These are phyloP conservation scores for Cyberlindnera petersonii DNA, from an alignment of 805 yeast species.

Conservation along the genomic window DNA sequence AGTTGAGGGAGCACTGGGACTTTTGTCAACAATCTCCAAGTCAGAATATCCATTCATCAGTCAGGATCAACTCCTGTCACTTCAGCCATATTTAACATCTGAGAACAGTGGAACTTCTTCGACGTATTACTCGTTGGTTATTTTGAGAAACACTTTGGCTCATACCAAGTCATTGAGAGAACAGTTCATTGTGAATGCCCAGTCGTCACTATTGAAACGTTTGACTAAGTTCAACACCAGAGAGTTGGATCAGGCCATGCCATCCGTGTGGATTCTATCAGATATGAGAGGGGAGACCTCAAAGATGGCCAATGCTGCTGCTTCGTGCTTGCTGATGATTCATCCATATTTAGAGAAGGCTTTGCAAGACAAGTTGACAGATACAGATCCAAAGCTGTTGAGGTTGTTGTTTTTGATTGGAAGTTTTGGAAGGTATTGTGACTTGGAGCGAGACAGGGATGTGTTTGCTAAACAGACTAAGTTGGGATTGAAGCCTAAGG, in stretches of 20 bases:
- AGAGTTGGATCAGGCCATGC: conserved; percentile 73
- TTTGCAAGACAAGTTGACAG: conserved; percentile 24
- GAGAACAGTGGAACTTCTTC: conserved; percentile 39
- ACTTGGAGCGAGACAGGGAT: conserved; percentile 45
- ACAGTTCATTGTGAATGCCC: conserved; percentile 46
- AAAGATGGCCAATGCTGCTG: conserved; percentile 57
- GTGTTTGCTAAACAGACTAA: conserved; percentile 35
- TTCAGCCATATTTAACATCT: conserved; percentile 62
- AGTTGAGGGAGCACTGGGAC: conserved; percentile 38
- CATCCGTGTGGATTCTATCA: conserved; percentile 59
- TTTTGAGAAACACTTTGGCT: conserved; percentile 49
- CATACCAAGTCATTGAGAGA: conserved; percentile 43
- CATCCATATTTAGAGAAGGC: conserved; percentile 40
- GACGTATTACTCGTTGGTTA: conserved; percentile 48
- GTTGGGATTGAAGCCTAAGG: conserved; percentile 45
- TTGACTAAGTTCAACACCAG: conserved; percentile 55
- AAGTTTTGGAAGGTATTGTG: conserved; percentile 64
- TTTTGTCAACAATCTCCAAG: conserved; percentile 54
- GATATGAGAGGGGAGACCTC: conserved; percentile 40
- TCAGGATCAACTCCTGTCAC: conserved; percentile 60
- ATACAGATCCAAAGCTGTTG: conserved; percentile 43
- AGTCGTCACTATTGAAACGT: conserved; percentile 46
- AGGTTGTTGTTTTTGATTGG: conserved; percentile 64
- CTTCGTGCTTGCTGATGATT: conserved; percentile 52
- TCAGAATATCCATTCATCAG: conserved; percentile 49